Evolutionary conservation across 192 early-diverging fungal species (phyloP), one percentile per base, ranked within the genome.

Genomic region (Spizellomyces punctatus): DNA sequence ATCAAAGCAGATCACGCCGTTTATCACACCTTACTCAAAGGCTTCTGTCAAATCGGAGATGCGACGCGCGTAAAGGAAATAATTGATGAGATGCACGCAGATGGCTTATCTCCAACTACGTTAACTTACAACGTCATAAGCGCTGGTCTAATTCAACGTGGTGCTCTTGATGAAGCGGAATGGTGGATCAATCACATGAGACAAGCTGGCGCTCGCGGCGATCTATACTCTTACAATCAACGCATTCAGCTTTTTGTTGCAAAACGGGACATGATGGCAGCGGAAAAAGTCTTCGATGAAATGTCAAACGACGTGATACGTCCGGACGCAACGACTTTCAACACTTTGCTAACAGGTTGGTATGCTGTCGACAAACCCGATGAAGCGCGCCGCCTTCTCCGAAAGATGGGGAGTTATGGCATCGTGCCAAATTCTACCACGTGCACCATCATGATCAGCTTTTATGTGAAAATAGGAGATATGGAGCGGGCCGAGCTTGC

Each of bases 151-250:
- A 63, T 19, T 47, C 5, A 42, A 27, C 44, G 58, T 12, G 59
- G 59, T 7, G 45, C 36, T 22, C 14, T 17, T 10, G 58, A 62
- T 46, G 50, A 12, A 16, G 69, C 69, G 17, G 8, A 7, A 36
- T 60, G 58, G 58, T 71, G 69, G 69, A 46, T 36, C n/a, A 22
- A 46, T n/a, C 58, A 50, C 7, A 71, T 71, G 69, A 19, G 16
- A 10, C 21, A 17, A 63, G 57, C 12, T 45, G 69, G 58, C 19
- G 50, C 62, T 14, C 36, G 12, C n/a, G 21, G n/a, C 10, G 69
- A 71, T 48, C 46, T 19, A 2, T 60, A 45, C 46, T 62, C 69
- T 44, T 46, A 22, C 12, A 71, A 71, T 48, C n/a, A 71, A 19
- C 12, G n/a, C 17, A 36, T 71, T n/a, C 69, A 63, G 16, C n/a